Conservation (phyloP, 2,329 filamentous ascomycete species). For the Paecilomyces variotii region DNA sequence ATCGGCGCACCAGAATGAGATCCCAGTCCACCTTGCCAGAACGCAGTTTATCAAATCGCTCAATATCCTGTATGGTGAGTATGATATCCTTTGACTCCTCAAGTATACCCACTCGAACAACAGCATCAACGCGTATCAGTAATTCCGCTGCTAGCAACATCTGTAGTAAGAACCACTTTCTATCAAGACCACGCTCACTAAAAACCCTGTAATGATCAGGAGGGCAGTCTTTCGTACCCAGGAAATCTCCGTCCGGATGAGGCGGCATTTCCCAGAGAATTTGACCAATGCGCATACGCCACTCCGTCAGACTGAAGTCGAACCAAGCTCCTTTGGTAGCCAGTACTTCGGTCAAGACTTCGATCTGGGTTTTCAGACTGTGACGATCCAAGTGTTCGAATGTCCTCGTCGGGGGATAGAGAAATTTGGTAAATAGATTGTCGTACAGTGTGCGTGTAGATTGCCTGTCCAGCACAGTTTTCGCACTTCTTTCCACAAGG, state of each 20-base stretch:
- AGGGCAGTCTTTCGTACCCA: constrained; percentile 8
- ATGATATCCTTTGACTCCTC: constrained; percentile 29
- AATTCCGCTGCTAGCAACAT: constrained; percentile 48
- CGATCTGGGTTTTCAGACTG: constrained; percentile 40
- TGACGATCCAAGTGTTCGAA: constrained; percentile 17
- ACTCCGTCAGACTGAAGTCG: constrained; percentile 40
- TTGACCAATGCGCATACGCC: constrained; percentile 39
- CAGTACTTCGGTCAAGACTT: constrained; percentile 36
- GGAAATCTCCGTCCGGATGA: constrained; percentile 27
- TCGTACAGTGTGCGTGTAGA: constrained; percentile 24
- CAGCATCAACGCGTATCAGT: constrained; percentile 45
- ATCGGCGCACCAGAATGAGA: constrained; percentile 45
- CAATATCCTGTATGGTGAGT: constrained; percentile 37
- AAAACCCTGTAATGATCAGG: constrained; percentile 14
- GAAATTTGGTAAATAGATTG: constrained; percentile 28
- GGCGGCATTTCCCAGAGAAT: constrained; percentile 35
- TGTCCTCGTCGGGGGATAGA: constrained; percentile 27
- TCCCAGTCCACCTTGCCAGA: constrained; percentile 51
- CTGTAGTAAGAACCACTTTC: constrained; percentile 49
- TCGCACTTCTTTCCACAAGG: constrained; percentile 18
- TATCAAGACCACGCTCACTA: constrained; percentile 28
- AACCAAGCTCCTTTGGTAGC: constrained; percentile 38
- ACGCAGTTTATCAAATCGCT: constrained; percentile 39
- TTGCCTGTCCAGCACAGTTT: constrained; percentile 30
- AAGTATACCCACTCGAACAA: constrained; percentile 33